A percentile compares a stretch with the other conserved stretches of the same genome.
These are phyloP conservation scores for Coelastrella sp. DNA, from an alignment of 139 green algal genomes.

Conservation along the genomic window DNA sequence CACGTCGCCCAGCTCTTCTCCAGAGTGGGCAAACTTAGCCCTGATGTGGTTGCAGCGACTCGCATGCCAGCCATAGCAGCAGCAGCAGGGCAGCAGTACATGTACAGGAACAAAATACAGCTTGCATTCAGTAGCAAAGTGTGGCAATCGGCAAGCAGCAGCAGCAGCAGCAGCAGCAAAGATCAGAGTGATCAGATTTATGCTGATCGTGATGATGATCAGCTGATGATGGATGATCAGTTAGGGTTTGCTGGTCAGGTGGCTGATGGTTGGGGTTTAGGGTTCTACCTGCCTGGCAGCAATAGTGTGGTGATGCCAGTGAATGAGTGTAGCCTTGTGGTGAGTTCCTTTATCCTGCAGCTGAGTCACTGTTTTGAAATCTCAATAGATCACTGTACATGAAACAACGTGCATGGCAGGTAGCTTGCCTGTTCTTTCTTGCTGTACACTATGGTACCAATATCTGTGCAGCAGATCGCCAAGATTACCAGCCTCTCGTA, in stretches of 20 bases:
- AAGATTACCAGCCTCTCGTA: too few relatives aligned
- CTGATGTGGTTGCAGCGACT: neutral
- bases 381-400: neutral
- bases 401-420: too few relatives aligned
- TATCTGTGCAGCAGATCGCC: too few relatives aligned
- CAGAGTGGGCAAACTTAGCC: slow-evolving; percentile 69
- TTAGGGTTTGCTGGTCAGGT: neutral
- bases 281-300: slow-evolving; percentile 50
- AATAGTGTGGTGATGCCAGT: slow-evolving; percentile 60
- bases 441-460: too few relatives aligned
- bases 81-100: slow-evolving; percentile 43
- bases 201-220: too few relatives aligned
- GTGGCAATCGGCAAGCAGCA: neutral
- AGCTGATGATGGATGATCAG: too few relatives aligned
- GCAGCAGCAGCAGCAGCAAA: slow-evolving; percentile 10
- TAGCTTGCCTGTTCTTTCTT: too few relatives aligned
- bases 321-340: slow-evolving; percentile 24
- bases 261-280: slow-evolving; percentile 50
- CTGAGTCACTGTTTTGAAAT: neutral
- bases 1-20: slow-evolving; percentile 76
- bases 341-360: neutral
- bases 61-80: neutral
- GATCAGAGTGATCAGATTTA: neutral
- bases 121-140: slow-evolving; percentile 38
- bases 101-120: slow-evolving; percentile 89